Evolutionary conservation across 192 early-diverging fungal species (phyloP).

Genomic region (Coemansia sp.): DNA sequence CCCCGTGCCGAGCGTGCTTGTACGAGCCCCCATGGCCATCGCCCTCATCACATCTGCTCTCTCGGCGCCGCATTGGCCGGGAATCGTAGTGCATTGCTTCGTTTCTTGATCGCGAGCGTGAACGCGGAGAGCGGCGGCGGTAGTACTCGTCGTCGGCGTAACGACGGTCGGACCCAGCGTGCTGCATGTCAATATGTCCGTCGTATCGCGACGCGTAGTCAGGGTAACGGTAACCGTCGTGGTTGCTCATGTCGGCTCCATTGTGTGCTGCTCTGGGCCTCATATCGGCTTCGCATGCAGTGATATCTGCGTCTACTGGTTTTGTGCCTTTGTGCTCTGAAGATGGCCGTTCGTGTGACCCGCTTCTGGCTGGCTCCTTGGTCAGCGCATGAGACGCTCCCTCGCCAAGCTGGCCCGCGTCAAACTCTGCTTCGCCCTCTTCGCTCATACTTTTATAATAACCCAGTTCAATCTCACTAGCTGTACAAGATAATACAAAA

Average conservation of each 20-base stretch:
- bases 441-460: conserved; percentile 40
- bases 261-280: not conserved
- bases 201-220: conserved; percentile 20
- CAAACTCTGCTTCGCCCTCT: conserved; percentile 50
- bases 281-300: not conserved
- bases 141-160: conserved; percentile 12
- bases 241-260: not conserved
- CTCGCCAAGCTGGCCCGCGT: conserved; percentile 32
- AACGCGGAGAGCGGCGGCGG: conserved; percentile 10
- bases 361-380: not conserved
- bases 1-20: conserved; percentile 25
- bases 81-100: conserved; percentile 6
- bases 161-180: conserved; percentile 9
- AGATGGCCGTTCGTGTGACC: not conserved
- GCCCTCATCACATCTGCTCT: conserved; percentile 15
- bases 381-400: conserved; percentile 1
- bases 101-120: conserved; percentile 24
- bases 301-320: not conserved
- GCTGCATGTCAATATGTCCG: conserved; percentile 8
- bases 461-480: not conserved
- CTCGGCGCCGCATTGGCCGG: conserved; percentile 14
- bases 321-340: not conserved
- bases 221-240: not conserved
- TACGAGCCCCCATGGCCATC: conserved; percentile 32
- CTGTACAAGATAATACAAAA: not conserved